phyloP scores from a whole-genome alignment of 2,329 filamentous ascomycete species.

The Claviceps purpurea region DNA sequence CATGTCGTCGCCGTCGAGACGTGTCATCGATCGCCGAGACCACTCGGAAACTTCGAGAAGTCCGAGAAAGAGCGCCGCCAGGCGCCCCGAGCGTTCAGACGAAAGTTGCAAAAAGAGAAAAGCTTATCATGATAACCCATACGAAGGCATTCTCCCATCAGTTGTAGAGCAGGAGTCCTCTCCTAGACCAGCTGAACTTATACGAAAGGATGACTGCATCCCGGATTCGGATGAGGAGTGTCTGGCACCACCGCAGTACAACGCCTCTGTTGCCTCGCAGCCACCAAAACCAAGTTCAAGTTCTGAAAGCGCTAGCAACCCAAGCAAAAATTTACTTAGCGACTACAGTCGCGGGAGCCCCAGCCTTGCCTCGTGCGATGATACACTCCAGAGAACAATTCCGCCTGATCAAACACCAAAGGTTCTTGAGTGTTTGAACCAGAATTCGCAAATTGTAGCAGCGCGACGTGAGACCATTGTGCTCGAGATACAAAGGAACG shows the following conservation, averaged over 20 bases:
- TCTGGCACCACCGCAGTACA: conserved; percentile 21
- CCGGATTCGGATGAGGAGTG: conserved; percentile 46
- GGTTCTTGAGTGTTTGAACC: conserved; percentile 17
- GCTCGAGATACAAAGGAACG: conserved; percentile 31
- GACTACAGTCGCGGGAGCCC: conserved; percentile 2
- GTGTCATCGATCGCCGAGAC: conserved; percentile 7
- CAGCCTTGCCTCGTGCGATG: neutral
- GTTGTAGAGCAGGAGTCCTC: conserved; percentile 6
- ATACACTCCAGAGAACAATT: neutral
- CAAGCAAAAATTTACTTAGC: neutral
- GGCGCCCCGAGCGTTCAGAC: conserved; percentile 5
- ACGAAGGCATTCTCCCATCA: conserved; percentile 1
- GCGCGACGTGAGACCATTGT: conserved; percentile 26
- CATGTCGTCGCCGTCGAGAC: conserved; percentile 16
- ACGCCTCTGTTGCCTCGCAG: conserved; percentile 1
- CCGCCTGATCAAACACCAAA: conserved; percentile 14
- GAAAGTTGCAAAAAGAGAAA: conserved; percentile 9
- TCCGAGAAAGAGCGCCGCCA: conserved; percentile 7
- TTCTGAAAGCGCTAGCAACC: neutral
- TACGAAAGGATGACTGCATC: conserved; percentile 23
- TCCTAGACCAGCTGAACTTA: neutral
- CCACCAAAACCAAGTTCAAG: neutral
- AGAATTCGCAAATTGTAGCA: conserved; percentile 19
- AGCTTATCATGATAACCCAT: conserved; percentile 3
- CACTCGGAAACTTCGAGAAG: neutral